phyloP scores from a whole-genome alignment of 805 yeast genomes.

The Candida xiaguanensis region DNA sequence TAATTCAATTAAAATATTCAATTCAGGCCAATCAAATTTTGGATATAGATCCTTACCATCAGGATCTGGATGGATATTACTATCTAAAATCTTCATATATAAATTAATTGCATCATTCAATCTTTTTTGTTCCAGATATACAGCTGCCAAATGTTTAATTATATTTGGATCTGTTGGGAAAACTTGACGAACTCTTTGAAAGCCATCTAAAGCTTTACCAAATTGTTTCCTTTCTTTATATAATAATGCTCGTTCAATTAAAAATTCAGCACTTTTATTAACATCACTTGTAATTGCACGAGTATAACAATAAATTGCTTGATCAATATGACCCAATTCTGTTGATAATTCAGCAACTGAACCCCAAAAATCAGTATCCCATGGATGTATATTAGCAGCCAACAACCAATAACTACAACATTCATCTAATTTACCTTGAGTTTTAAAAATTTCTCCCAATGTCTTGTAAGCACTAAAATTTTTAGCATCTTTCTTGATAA shows the following conservation, averaged over 20 bases:
- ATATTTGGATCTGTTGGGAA: constrained; percentile 60
- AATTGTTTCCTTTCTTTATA: constrained; percentile 63
- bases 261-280: constrained; percentile 38
- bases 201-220: constrained; percentile 72
- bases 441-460: constrained; percentile 75
- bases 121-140: constrained; percentile 53
- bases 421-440: constrained; percentile 62
- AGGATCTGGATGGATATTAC: constrained; percentile 43
- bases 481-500: constrained; percentile 71
- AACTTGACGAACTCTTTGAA: constrained; percentile 50
- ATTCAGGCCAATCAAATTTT: constrained; percentile 80
- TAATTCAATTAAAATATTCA: constrained; percentile 79
- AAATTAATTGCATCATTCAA: constrained; percentile 70
- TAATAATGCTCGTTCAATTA: constrained; percentile 62
- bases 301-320: constrained; percentile 75
- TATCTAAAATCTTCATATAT: constrained; percentile 60
- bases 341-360: constrained; percentile 66
- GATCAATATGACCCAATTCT: constrained; percentile 64
- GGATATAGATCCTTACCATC: constrained; percentile 28
- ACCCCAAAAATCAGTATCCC: constrained; percentile 77
- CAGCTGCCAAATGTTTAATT: constrained; percentile 54
- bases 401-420: constrained; percentile 79
- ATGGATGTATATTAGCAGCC: constrained; percentile 74
- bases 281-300: constrained; percentile 20
- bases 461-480: constrained; percentile 85